Evolutionary conservation across 805 yeast species (phyloP), one percentile per base, ranked within the genome.

Genomic region (Priceomyces haplophilus): DNA sequence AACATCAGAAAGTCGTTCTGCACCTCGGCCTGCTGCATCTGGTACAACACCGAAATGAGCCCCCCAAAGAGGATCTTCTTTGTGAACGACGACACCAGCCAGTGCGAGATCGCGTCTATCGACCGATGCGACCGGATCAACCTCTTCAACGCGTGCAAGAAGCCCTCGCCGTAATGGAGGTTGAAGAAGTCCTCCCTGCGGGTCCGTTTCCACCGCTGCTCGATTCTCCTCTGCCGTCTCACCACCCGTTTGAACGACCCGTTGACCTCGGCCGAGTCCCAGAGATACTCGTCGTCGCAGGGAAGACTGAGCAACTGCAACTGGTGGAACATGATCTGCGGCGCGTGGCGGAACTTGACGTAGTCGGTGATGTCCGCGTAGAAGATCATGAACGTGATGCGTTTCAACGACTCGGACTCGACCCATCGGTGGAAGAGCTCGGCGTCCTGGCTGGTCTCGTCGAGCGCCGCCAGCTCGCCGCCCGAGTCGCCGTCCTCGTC

Each of bases 371-470:
- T 81, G 61, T 88, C 96, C 53, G 85, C 70, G 56, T 83, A 84
- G 58, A 88, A 88, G 11, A 95, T 88, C 80, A 85, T 79, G 45
- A 82, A 79, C 0, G 95, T 86, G 1, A 85, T 76, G 44, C 96
- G 64, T 57, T 88, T 88, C 72, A 85, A 70, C 38, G 82, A 77
- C 61, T 88, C 96, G 32, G 80, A 78, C 42, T 85, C 88, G 11
- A 88, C 82, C 96, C 96, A 88, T 70, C 62, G 73, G 53, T 77
- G 79, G 75, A 54, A 82, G 20, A 67, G 53, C 13, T 51, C 64
- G 11, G 42, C 38, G 43, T 69, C 75, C 13, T 59, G 46, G 7
- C 50, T 55, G 30, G 59, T 58, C 16, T 44, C 49, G 8, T 40
- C 31, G 7, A 18, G 43, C 24, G 7, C 42, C 27, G 11, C 27